These are phyloP conservation scores for Lasiodiplodia sp. DNA, from an alignment of 2,329 filamentous ascomycete species.

Conservation along the genomic window DNA sequence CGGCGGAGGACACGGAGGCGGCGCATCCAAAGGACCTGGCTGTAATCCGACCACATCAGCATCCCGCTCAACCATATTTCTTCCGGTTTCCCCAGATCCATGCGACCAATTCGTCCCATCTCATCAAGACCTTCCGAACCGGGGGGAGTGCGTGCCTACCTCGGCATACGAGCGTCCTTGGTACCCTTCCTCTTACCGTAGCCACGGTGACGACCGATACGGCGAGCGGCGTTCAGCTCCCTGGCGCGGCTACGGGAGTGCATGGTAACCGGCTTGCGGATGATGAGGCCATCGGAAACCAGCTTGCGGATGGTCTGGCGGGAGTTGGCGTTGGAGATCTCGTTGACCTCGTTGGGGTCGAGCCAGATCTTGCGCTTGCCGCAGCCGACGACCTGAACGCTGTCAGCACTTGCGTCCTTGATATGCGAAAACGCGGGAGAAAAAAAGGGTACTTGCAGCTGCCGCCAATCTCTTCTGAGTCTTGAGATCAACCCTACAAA, in stretches of 20 bases:
- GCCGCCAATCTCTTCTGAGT: conserved; percentile 99
- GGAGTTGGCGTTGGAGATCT: conserved; percentile 99
- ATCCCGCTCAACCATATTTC: conserved; percentile 29
- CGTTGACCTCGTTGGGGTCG: conserved; percentile 98
- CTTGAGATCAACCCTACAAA: conserved; percentile 93
- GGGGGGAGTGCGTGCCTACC: conserved; percentile 64
- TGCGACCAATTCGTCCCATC: background rate
- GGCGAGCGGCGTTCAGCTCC: conserved; percentile 91
- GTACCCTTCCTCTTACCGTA: conserved; percentile 99
- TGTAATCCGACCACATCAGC: conserved; percentile 56
- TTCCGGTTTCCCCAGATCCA: conserved; percentile 32
- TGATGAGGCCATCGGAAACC: conserved; percentile 99
- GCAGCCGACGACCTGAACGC: conserved; percentile 73
- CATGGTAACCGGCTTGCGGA: conserved; percentile 99
- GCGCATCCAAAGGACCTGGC: conserved; percentile 99
- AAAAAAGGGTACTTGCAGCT: conserved; percentile 61
- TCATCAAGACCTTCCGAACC: background rate
- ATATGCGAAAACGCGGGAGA: background rate
- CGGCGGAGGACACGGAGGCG: conserved; percentile 98
- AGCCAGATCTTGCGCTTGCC: conserved; percentile 99
- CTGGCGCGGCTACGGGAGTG: conserved; percentile 97
- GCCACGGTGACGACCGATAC: conserved; percentile 96
- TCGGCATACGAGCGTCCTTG: conserved; percentile 98
- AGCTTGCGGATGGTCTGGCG: conserved; percentile 99
- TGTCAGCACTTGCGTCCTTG: background rate